A percentile compares a stretch with the other conserved stretches of the same genome.
phyloP scores from a whole-genome alignment of 2,329 filamentous ascomycete genomes.

The Calonectria honghensis region DNA sequence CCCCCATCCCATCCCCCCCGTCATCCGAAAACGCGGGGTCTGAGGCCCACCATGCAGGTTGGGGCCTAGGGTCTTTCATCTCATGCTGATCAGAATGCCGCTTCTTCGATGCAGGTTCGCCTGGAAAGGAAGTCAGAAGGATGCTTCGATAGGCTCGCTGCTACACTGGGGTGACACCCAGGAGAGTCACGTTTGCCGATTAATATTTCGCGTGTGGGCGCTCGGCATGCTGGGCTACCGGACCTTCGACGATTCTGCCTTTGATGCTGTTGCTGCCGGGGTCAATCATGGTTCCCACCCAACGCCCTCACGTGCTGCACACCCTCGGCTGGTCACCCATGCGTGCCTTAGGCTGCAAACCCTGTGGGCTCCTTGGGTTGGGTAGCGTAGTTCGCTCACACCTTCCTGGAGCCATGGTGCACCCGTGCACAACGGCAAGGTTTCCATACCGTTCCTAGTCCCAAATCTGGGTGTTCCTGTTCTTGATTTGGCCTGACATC shows the following conservation, averaged over 20 bases:
- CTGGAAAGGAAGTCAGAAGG: conserved; percentile 32
- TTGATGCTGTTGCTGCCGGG: conserved; percentile 25
- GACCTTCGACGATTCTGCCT: conserved; percentile 8
- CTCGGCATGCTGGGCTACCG: neutral
- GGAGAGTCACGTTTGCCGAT: conserved; percentile 10
- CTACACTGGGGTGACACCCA: conserved; percentile 25
- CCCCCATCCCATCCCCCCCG: conserved; percentile 34
- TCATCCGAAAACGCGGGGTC: conserved; percentile 54
- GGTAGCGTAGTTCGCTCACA: neutral
- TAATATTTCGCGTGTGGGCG: neutral
- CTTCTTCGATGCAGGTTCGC: conserved; percentile 17
- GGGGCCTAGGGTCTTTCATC: conserved; percentile 30
- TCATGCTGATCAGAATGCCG: conserved; percentile 30
- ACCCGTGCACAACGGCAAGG: conserved; percentile 13
- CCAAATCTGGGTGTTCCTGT: conserved; percentile 12
- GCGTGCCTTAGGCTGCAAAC: conserved; percentile 30
- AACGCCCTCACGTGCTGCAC: conserved; percentile 24
- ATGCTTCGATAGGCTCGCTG: neutral
- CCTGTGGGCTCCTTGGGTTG: neutral
- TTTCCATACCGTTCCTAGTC: conserved; percentile 30
- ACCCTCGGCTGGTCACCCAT: conserved; percentile 16
- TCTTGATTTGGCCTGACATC: conserved; percentile 11
- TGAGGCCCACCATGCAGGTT: conserved; percentile 53
- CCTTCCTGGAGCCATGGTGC: neutral
- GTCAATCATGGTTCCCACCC: conserved; percentile 6